Evolutionary conservation across 345 rosid species (phyloP).

Genomic region (Excoecaria agallocha): DNA sequence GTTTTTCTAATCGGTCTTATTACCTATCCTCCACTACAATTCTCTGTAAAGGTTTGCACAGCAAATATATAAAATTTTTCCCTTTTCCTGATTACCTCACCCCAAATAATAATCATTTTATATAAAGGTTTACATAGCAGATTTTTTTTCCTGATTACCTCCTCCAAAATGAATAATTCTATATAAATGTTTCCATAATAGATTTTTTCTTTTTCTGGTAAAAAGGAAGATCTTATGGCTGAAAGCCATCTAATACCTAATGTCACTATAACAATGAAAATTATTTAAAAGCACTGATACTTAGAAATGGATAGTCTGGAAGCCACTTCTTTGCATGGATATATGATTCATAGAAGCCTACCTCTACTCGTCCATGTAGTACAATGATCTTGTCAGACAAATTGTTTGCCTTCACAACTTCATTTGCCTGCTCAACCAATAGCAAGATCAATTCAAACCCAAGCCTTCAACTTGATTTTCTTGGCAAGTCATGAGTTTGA

Average conservation of each 20-base stretch:
- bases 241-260: not conserved
- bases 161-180: no score
- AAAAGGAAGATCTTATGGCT: not conserved
- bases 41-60: not conserved
- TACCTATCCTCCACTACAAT: not conserved
- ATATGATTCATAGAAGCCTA: constrained; percentile 29
- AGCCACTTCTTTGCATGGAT: not conserved
- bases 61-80: no score
- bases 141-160: no score
- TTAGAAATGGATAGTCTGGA: not conserved
- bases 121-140: no score
- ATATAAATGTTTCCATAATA: not conserved
- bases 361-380: constrained; percentile 96
- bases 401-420: constrained; percentile 93
- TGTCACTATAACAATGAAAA: not conserved
- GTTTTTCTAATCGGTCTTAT: not conserved
- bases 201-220: not conserved
- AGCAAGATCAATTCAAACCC: constrained; percentile 21
- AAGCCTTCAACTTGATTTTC: not conserved
- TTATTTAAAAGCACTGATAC: not conserved
- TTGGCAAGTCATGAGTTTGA: not conserved
- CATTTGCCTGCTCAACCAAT: constrained; percentile 64
- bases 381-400: constrained; percentile 78
- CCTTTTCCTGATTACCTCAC: not conserved
- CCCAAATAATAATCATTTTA: no score